Evolutionary conservation across 148 eudicot genomes (phyloP), one percentile per base, ranked within the genome.

Genomic region (Pouteria glomerata): DNA sequence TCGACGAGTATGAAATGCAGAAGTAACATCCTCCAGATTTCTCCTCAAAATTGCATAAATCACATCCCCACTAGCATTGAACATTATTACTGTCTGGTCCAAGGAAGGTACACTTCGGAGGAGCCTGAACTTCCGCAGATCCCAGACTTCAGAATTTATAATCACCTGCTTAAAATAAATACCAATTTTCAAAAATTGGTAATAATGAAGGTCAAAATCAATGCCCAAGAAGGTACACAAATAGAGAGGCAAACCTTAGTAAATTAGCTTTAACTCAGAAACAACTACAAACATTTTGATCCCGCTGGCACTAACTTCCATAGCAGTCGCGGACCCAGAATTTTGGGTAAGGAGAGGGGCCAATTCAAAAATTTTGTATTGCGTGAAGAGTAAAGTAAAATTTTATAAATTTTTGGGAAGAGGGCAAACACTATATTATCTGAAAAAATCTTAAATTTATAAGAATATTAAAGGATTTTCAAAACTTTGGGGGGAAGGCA

Each of bases 131-230:
- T 95, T 95, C 35, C 97, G 87, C 23, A 91, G 84, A 83, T 95
- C 99, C 97, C 97, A 91, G 18, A 95, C 97, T 83, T 95, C 99
- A 0, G 99, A 91, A 76, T 95, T 91, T 84, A 95, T 91, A 33
- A 95, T 91, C 8, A 95, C 97, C 99, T 95, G 87, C 23, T 48
- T 52, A 62, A 31, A 69, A 3, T 67, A 63, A 14, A 61, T 3
- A 50, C 12, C 33, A 57, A 33, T 37, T 58, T 70, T 29, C 0
- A 57, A 16, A 45, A 72, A 23, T 55, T 24, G 61, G 4, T 44
- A 44, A 55, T 37, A 2, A 26, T 48, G 57, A 16, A 68, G 35
- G 35, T 4, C 3, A n/a, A 23, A 8, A 26, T 35, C 73, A 42
- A 56, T 18, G 3, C 13, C 21, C 61, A 23, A 14, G 1, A 12